Conservation (phyloP, 2,329 filamentous ascomycete genomes). For the Colletotrichum noveboracense region DNA sequence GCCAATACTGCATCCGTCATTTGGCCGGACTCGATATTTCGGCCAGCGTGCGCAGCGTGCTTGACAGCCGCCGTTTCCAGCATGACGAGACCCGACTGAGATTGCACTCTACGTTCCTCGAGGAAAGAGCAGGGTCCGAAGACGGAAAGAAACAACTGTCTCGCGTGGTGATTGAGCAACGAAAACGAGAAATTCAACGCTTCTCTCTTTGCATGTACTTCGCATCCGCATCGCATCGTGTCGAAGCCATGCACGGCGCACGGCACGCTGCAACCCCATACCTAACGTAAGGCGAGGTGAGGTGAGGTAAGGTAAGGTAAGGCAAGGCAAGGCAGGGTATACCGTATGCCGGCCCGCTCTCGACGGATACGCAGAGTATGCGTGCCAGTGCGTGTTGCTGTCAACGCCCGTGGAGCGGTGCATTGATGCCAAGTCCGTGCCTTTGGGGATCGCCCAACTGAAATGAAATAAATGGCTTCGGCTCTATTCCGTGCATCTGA, state of each 20-base stretch:
- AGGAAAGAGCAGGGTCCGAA: not conserved
- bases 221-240: slow-evolving; percentile 15
- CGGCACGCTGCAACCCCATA: not conserved
- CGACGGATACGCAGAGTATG: not conserved
- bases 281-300: not conserved
- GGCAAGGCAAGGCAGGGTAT: not conserved
- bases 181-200: not conserved
- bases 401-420: not conserved
- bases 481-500: not conserved
- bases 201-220: not conserved
- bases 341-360: not conserved
- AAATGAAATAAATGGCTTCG: not conserved
- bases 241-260: not conserved
- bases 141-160: not conserved
- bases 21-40: not conserved
- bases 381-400: not conserved
- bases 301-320: not conserved
- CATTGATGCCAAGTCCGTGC: slow-evolving; percentile 5
- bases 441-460: not conserved
- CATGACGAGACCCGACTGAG: not conserved
- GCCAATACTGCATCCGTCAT: slow-evolving; percentile 9
- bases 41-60: not conserved
- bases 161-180: not conserved
- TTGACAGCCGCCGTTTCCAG: slow-evolving; percentile 7
- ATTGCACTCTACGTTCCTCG: not conserved